These are phyloP conservation scores for Saccharomyces uvarum DNA, from an alignment of 1,139 yeast species.

Conservation along the genomic window DNA sequence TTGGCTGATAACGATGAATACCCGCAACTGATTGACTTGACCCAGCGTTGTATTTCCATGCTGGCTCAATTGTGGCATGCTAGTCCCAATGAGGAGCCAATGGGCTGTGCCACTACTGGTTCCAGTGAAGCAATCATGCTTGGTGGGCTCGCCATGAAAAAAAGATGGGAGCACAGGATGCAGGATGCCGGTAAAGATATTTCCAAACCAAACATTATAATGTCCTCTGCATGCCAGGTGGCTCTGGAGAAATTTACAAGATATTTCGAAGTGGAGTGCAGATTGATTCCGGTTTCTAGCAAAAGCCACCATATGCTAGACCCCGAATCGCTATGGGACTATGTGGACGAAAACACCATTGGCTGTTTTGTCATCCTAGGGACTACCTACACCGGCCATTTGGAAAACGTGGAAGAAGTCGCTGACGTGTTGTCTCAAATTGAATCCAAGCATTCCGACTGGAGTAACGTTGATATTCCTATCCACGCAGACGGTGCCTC, in stretches of 20 bases:
- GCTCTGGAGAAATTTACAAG: slow-evolving; percentile 91
- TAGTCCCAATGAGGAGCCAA: slow-evolving; percentile 37
- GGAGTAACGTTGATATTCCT: slow-evolving; percentile 57
- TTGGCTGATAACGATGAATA: slow-evolving; percentile 91
- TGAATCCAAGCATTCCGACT: slow-evolving; percentile 36
- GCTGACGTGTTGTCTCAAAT: slow-evolving; percentile 56
- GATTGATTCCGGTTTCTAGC: slow-evolving; percentile 59
- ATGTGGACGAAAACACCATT: slow-evolving; percentile 83
- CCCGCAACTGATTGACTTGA: slow-evolving; percentile 75
- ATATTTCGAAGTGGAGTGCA: slow-evolving; percentile 83
- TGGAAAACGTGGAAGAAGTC: slow-evolving; percentile 66
- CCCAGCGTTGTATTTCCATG: slow-evolving; percentile 74
- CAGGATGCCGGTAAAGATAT: slow-evolving; percentile 51
- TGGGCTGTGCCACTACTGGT: slow-evolving; percentile 91
- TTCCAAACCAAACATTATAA: slow-evolving; percentile 71
- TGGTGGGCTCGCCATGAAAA: slow-evolving; percentile 88
- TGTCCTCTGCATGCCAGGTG: slow-evolving; percentile 93
- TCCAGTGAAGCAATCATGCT: slow-evolving; percentile 90
- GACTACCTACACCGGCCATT: slow-evolving; percentile 88
- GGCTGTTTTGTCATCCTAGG: slow-evolving; percentile 87
- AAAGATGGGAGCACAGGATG: slow-evolving; percentile 70
- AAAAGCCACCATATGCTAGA: slow-evolving; percentile 61
- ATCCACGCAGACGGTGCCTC: slow-evolving; percentile 94
- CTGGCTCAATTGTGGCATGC: slow-evolving; percentile 79
- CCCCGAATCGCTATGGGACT: slow-evolving; percentile 47